Percentiles rank a stretch among this genome's conserved stretches.
phyloP scores from a whole-genome alignment of 306 rosid genomes.

The Vigna hirtella region DNA sequence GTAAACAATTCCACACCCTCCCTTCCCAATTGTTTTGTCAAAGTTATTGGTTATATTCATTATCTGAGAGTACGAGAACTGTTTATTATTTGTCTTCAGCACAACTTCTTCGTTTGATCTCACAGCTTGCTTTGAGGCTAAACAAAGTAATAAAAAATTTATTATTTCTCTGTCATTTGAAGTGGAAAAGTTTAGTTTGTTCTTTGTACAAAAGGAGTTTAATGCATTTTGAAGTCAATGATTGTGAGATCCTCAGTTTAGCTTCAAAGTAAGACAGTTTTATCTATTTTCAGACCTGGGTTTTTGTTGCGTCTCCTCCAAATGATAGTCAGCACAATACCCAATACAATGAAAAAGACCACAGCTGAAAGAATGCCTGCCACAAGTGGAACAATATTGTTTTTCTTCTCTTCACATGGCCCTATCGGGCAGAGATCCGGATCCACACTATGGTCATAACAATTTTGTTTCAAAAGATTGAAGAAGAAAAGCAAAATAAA shows the following conservation, averaged over 20 bases:
- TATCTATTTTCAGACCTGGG: slow-evolving; percentile 30
- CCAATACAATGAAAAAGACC: slow-evolving; percentile 18
- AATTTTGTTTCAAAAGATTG: slow-evolving; percentile 9
- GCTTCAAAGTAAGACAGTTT: neutral
- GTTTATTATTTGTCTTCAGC: slow-evolving; percentile 46
- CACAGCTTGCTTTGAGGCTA: slow-evolving; percentile 15
- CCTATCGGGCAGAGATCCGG: slow-evolving; percentile 41
- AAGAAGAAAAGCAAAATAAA: slow-evolving; percentile 26
- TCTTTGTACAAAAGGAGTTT: neutral
- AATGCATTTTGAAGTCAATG: neutral
- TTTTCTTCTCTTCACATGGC: slow-evolving; percentile 49
- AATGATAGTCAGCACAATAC: neutral
- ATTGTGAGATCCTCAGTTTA: neutral
- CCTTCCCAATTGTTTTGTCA: slow-evolving; percentile 56
- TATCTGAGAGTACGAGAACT: slow-evolving; percentile 54
- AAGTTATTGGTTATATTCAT: slow-evolving; percentile 54
- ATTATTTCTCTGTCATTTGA: neutral
- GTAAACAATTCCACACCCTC: slow-evolving; percentile 67
- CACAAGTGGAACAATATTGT: slow-evolving; percentile 44
- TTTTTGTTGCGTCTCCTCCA: slow-evolving; percentile 42
- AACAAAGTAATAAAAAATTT: neutral
- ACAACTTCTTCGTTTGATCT: slow-evolving; percentile 24
- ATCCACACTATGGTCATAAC: slow-evolving; percentile 48
- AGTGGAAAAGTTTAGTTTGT: neutral
- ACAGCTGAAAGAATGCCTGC: slow-evolving; percentile 50